Conservation (phyloP, 2,329 filamentous ascomycete species). For the Colletotrichum eremochloae region DNA sequence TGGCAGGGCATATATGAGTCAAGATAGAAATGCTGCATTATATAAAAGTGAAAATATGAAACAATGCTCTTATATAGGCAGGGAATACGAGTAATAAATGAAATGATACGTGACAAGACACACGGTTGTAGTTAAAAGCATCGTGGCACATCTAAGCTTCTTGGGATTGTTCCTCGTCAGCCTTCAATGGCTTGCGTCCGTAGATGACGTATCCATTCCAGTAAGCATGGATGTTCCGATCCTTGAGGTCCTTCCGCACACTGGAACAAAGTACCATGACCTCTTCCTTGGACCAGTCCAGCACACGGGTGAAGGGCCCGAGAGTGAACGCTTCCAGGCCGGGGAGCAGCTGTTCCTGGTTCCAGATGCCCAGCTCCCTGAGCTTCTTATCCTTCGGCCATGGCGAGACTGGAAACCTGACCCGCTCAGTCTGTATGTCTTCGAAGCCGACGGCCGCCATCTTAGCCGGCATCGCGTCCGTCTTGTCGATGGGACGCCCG, state of each 20-base stretch:
- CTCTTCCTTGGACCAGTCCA: constrained; percentile 47
- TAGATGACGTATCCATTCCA: constrained; percentile 49
- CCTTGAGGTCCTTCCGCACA: constrained; percentile 44
- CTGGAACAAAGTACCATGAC: constrained; percentile 45
- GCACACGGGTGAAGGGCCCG: constrained; percentile 47
- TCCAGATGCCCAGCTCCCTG: constrained; percentile 46
- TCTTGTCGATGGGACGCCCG: constrained; percentile 9
- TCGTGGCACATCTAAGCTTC: too few relatives aligned
- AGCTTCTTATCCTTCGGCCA: constrained; percentile 50
- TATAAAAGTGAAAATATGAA: too few relatives aligned
- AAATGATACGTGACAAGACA: too few relatives aligned
- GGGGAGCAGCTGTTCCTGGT: constrained; percentile 41
- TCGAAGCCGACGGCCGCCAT: constrained; percentile 45
- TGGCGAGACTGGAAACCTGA: constrained; percentile 49
- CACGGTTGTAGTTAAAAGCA: too few relatives aligned
- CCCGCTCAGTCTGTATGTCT: constrained; percentile 47
- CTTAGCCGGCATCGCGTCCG: background rate
- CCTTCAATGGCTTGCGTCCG: constrained; percentile 17
- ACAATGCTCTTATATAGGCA: too few relatives aligned
- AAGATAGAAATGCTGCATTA: too few relatives aligned
- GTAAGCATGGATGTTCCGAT: constrained; percentile 47
- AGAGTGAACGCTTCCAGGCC: constrained; percentile 49
- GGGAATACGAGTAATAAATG: too few relatives aligned
- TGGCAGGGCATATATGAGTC: too few relatives aligned
- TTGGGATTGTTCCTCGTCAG: background rate